Conservation (phyloP, 345 rosid species). For the Syzygium aqueum region DNA sequence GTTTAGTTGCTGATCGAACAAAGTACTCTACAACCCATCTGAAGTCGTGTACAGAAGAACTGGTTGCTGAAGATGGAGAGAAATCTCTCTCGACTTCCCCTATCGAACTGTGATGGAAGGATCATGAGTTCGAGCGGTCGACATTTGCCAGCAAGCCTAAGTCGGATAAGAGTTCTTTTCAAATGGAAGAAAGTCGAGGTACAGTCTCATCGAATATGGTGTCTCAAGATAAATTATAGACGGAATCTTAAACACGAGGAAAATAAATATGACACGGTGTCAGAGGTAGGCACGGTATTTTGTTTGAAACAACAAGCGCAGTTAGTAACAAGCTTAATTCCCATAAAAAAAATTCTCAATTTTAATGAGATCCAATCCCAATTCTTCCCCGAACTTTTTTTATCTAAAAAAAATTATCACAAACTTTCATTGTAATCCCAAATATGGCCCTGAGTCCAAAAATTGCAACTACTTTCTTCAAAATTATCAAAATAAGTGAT, state of each 20-base stretch:
- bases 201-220: no score
- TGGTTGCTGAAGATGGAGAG: neutral
- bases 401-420: no score
- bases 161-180: neutral
- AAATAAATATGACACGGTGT: neutral
- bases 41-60: neutral
- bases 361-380: neutral
- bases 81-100: neutral
- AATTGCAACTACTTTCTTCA: neutral
- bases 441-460: fast-evolving
- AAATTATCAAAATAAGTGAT: neutral
- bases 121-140: neutral
- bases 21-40: neutral
- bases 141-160: neutral
- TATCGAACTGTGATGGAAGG: neutral
- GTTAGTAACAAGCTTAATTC: neutral
- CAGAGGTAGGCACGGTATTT: neutral
- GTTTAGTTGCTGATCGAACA: neutral
- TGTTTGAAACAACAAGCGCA: neutral
- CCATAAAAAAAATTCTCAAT: neutral
- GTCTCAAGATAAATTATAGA: no score
- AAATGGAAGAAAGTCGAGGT: neutral
- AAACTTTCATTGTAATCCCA: neutral
- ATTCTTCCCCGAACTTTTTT: neutral
- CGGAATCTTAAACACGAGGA: neutral